Evolutionary conservation across 495 filamentous ascomycete species (phyloP), one percentile per base, ranked within the genome.

Genomic region (Neurospora tetraspora): DNA sequence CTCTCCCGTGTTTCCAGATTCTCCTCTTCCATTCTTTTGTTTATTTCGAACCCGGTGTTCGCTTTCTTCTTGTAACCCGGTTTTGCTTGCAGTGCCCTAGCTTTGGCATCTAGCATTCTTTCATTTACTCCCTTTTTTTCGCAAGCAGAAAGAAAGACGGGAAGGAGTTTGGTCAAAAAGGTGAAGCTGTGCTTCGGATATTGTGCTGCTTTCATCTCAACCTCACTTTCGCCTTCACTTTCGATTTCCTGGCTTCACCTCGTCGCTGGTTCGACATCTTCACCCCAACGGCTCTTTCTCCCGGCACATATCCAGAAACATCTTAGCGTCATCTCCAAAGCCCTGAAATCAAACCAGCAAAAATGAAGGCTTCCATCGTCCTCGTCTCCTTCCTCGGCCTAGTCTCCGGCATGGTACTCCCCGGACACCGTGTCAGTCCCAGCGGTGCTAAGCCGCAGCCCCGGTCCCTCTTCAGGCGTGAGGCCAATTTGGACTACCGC

Each of bases 341-440:
- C 27, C 23, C 27, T 34, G 12, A 18, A 65, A 34, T 18, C 8
- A 16, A 5, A 9, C 27, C 12, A 34, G 31, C 23, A 65, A n/a
- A 71, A n/a, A 71, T 71, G 71, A 71, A 71, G 71, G n/a, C 71
- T 9, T 69, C 71, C 16, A 40, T 72, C 39, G 7, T 45, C 1
- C 34, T 72, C 38, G 18, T 45, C 23, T 69, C n/a, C 59, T 72
- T 40, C 53, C 43, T 69, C 59, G 59, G 71, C 71, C 61, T 72
- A 5, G 71, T 38, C 16, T 61, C 71, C 39, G 43, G 70, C 70
- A 72, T 72, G 59, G 59, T 37, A 11, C 61, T 37, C 20, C 47
- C 71, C 14, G 47, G 71, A 9, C 3, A 1, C 27, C 53, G 53
- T 34, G 14, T 65, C 53, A 65, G 53, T 36, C 53, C 53, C 53